Evolutionary conservation across 164 flowering plant species (phyloP).

Genomic region (Vitis riparia): DNA sequence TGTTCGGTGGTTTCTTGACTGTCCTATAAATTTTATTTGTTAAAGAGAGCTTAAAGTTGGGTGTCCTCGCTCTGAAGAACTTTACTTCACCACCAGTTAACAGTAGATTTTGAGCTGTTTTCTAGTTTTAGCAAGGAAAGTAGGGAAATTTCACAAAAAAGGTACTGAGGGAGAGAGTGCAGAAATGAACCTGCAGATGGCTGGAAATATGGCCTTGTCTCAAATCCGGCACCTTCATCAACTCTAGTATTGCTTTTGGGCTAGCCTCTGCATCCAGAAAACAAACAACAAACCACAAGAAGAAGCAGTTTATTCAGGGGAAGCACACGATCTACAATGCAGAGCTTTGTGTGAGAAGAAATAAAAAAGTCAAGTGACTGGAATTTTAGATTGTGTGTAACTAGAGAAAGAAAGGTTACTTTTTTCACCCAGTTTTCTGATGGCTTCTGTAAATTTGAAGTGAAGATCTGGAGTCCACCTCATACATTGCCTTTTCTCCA

Average conservation of each 20-base stretch:
- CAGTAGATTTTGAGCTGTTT: neutral
- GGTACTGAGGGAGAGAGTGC: too few relatives aligned
- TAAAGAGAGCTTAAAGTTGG: too few relatives aligned
- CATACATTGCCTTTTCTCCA: neutral
- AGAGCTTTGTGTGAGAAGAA: neutral
- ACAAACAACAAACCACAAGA: neutral
- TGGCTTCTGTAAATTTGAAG: constrained; percentile 15
- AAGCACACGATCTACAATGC: neutral
- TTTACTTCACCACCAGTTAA: neutral
- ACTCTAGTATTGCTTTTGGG: constrained; percentile 16
- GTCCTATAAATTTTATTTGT: too few relatives aligned
- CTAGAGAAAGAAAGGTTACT: constrained; percentile 1
- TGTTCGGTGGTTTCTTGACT: too few relatives aligned
- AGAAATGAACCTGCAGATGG: constrained; percentile 24
- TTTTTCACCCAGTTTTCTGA: constrained; percentile 8
- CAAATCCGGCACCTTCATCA: constrained; percentile 21
- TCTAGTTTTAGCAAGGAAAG: neutral
- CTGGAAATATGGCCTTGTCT: constrained; percentile 20
- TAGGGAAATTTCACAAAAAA: neutral
- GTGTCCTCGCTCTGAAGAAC: too few relatives aligned
- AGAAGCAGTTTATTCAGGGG: neutral
- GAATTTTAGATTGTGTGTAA: neutral
- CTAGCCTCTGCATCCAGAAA: constrained; percentile 18
- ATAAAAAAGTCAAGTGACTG: neutral
- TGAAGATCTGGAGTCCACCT: constrained; percentile 20